These are phyloP conservation scores for Phytophthora nicotianae DNA, from an alignment of 352 stramenopile genomes.

Conservation along the genomic window DNA sequence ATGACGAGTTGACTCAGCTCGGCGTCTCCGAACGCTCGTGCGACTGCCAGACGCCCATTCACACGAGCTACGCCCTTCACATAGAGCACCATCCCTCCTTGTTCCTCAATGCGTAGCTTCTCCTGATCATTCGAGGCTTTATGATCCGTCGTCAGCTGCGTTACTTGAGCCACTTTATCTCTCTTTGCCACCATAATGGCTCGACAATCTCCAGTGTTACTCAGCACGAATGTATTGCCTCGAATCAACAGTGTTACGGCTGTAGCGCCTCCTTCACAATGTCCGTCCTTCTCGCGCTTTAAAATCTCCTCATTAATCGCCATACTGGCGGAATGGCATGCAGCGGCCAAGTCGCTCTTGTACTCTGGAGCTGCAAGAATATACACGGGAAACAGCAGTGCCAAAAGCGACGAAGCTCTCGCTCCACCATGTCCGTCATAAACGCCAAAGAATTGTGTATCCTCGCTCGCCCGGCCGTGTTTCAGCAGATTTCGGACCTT, in stretches of 20 bases:
- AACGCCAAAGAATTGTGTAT: slow-evolving; percentile 75
- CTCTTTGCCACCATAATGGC: slow-evolving; percentile 61
- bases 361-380: slow-evolving; percentile 64
- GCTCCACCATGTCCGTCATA: slow-evolving; percentile 79
- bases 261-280: slow-evolving; percentile 67
- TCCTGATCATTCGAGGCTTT: slow-evolving; percentile 73
- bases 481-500: slow-evolving; percentile 46
- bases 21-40: slow-evolving; percentile 72
- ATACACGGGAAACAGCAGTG: slow-evolving; percentile 73
- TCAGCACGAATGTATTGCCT: slow-evolving; percentile 49
- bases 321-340: slow-evolving; percentile 49
- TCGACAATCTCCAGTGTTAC: slow-evolving; percentile 83
- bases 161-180: slow-evolving; percentile 27
- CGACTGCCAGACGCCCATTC: slow-evolving; percentile 70
- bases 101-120: slow-evolving; percentile 70
- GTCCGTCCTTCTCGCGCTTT: slow-evolving; percentile 45
- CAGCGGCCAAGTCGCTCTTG: slow-evolving; percentile 40
- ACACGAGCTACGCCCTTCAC: slow-evolving; percentile 76
- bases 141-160: slow-evolving; percentile 74
- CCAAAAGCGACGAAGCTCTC: slow-evolving; percentile 62
- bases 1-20: slow-evolving; percentile 70
- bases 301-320: slow-evolving; percentile 78
- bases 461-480: slow-evolving; percentile 17
- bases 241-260: slow-evolving; percentile 68
- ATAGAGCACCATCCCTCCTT: slow-evolving; percentile 75